Evolutionary conservation across 352 stramenopile species (phyloP), one percentile per base, ranked within the genome.

Genomic region (Phytophthora lateralis): DNA sequence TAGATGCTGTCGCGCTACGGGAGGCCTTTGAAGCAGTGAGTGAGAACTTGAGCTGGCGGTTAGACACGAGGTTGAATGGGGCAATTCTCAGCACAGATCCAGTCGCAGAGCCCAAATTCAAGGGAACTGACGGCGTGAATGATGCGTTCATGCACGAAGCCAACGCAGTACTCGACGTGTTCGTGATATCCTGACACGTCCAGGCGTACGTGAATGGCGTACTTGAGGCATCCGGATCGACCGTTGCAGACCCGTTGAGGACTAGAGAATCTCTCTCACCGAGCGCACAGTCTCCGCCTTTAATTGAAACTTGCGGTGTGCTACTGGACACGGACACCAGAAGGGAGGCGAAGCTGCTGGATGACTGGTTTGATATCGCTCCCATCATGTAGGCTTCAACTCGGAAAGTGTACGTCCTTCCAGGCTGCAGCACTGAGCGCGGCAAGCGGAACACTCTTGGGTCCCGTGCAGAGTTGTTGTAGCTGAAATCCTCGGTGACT

Each of bases 131-230:
- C 2, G 53, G 34, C 1, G 52, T 55, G 11, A 8, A 53, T 12
- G 51, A 56, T 0, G 38, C 32, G 20, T 65, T 48, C 35, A 58
- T 53, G 9, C 65, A 65, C 3, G 72, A 55, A 2, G 57, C 50
- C 2, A 57, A 53, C 29, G 73, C 74, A 4, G 67, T 10, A 18
- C 55, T 21, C 2, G 53, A 24, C 0, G 61, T 5, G 21, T 78
- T 78, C 0, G 80, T 90, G 29, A 85, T 55, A 24, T 93, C 84
- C 34, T 69, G 53, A 53, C 84, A 93, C 0, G 21, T 53, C 84
- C 82, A 93, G 2, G 24, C 1, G 58, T 77, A 91, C 18, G 35
- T 46, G 17, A 93, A 78, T 14, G 80, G 54, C 0, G 53, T 11
- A 4, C 43, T 45, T 1, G 74, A 60, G 11, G 39, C 18, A 20